Conservation (phyloP, 352 stramenopile species). For the Pythium plurisporium region DNA sequence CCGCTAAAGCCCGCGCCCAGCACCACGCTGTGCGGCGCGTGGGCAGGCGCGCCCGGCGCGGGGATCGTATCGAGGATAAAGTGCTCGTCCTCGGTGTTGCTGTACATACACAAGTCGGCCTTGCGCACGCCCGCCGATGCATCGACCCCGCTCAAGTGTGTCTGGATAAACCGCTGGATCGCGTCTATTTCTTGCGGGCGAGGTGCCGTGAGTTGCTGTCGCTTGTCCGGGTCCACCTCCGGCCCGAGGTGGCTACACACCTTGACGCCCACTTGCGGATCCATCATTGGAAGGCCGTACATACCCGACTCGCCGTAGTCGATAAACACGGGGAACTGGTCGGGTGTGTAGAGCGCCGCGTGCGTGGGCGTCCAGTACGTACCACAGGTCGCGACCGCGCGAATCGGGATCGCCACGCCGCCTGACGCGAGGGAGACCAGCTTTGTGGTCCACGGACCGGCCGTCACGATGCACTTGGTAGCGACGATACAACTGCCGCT, state of each 20-base stretch:
- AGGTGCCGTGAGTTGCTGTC: constrained; percentile 31
- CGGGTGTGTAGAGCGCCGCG: constrained; percentile 35
- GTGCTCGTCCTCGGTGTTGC: constrained; percentile 67
- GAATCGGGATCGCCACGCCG: constrained; percentile 29
- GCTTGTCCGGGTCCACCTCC: constrained; percentile 37
- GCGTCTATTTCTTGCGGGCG: constrained; percentile 17
- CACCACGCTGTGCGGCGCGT: constrained; percentile 32
- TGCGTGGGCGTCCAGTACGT: constrained; percentile 51
- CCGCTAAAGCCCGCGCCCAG: constrained; percentile 72
- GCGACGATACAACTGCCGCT: constrained; percentile 23
- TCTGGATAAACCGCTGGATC: constrained; percentile 35
- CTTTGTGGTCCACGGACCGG: constrained; percentile 49
- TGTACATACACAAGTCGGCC: constrained; percentile 80
- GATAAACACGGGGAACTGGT: constrained; percentile 67
- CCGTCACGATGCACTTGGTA: constrained; percentile 52
- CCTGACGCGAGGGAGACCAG: constrained; percentile 22
- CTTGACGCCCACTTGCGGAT: constrained; percentile 53
- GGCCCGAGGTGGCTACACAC: constrained; percentile 64
- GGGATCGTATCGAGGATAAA: constrained; percentile 68
- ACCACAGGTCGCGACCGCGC: constrained; percentile 61
- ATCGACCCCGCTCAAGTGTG: constrained; percentile 48
- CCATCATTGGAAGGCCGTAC: constrained; percentile 51
- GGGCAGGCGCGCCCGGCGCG: not conserved
- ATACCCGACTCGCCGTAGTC: constrained; percentile 46
- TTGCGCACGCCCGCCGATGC: constrained; percentile 30